Base-by-base conservation (phyloP, 2,329 filamentous ascomycete species). In the Chaetomium olivaceum region DNA sequence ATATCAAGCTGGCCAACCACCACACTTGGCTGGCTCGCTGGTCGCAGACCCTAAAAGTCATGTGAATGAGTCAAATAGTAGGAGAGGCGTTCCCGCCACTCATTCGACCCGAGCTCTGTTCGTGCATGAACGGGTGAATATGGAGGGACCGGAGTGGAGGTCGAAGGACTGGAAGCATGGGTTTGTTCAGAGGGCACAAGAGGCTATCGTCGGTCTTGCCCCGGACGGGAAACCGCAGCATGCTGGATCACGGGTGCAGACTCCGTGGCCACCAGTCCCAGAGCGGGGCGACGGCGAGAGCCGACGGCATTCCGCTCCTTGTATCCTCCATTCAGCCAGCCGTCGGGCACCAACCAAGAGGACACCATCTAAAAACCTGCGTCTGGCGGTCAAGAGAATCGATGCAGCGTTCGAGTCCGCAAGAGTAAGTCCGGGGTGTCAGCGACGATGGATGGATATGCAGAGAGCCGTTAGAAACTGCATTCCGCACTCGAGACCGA, bases 21-120 rank as follows among this genome's bases (percentile, higher is more conserved):
- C 57, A 33, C 61, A 50, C 31, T 46, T 21, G 48, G 58, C 58
- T 58, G 52, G 52, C 66, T n/a, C 33, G 29, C 46, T 27, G 66
- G 66, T 68, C 66, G 66, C 66, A 68, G 63, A 5, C 60, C 61
- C 50, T 21, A 12, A 11, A 58, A 55, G 66, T 68, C 66, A 68
- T 68, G 66, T 68, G 66, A 68, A 60, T 54, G 25, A 43, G 43
- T 33, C 36, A 23, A 54, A 19, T 19, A 29, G 36, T 12, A 27
- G 31, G 3, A 31, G 27, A 50, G 27, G 33, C 12, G 27, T 29
- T 12, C 46, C 8, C 36, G 39, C 39, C 7, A n/a, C 14, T 19
- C 27, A 62, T 59, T 66, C 55, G 43, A 54, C 21, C 12, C 36
- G 16, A 56, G 29, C 7, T 48, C 39, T 11, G 7, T 14, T 23